Base-by-base conservation (phyloP, 139 green algal species). In the Chlamydomonas sp. region DNA sequence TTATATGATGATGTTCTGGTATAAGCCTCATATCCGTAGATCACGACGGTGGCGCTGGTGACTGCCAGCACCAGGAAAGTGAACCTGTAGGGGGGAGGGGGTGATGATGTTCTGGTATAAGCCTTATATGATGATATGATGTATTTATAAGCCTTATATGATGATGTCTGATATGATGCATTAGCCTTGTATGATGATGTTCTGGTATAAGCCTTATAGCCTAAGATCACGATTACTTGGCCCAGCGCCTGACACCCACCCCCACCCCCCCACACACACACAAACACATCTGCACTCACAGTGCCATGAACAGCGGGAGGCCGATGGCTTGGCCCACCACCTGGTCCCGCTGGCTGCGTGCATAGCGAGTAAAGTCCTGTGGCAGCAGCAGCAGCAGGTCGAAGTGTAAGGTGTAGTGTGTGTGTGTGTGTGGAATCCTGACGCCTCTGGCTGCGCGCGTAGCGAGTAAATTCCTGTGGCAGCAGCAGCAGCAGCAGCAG, bases 281-380 rank as follows among this genome's bases (percentile, higher is more conserved):
- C 43, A 13, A 54, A 54, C 43, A 54, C 20, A 54, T 54, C 13
- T 54, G 43, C 43, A 54, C 43, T 54, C n/a, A n/a, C 2, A 85
- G 75, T 0, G 80, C 84, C 88, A 93, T 93, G 80, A 87, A 89
- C 20, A 89, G 48, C 0, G 89, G 89, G 64, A 95, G 80, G 3
- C 88, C 89, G 3, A 91, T 48, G 5, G 84, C 84, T 63, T 94
- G 88, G 6, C 88, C 88, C 49, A 85, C 4, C 30, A 87, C 67
- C 76, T 92, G 84, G 47, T 73, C 80, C 20, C 50, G 38, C 72
- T 92, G 87, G 61, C 76, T 85, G 38, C 71, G 71, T 1, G 87
- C 81, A 48, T 83, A 91, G n/a, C 86, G 72, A 0, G 85, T 87
- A 76, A 91, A 93, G 67, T 94, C 89, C n/a, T n/a, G n/a, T n/a